These are phyloP conservation scores for Trichoderma sp. DNA, from an alignment of 2,329 filamentous ascomycete genomes.

Conservation along the genomic window DNA sequence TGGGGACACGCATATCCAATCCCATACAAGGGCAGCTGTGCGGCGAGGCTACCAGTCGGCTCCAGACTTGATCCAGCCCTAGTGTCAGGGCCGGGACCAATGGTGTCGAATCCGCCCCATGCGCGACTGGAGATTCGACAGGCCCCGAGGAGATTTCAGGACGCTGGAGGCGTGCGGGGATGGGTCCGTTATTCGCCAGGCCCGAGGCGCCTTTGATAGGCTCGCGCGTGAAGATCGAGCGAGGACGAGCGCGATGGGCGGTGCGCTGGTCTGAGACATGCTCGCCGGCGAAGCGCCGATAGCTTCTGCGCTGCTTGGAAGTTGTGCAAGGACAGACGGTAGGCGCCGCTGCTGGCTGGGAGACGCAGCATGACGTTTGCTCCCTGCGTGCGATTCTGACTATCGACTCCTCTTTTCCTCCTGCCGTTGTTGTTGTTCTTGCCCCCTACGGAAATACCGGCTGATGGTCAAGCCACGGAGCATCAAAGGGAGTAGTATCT, in stretches of 20 bases:
- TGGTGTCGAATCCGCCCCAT: slow-evolving; percentile 15
- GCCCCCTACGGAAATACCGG: background rate
- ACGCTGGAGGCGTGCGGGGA: slow-evolving; percentile 12
- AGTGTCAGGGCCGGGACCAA: slow-evolving; percentile 7
- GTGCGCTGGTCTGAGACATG: slow-evolving; percentile 23
- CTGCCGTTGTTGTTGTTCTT: background rate
- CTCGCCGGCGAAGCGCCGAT: slow-evolving; percentile 22
- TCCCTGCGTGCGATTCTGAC: background rate
- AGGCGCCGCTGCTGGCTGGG: background rate
- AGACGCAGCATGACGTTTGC: background rate
- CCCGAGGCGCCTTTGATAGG: background rate
- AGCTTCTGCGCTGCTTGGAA: background rate
- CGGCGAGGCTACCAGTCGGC: slow-evolving; percentile 1
- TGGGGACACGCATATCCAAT: background rate
- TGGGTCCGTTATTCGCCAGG: slow-evolving; percentile 8
- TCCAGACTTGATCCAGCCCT: slow-evolving; percentile 5
- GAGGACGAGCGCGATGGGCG: background rate
- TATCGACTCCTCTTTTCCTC: background rate
- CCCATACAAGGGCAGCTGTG: background rate
- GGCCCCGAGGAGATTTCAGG: slow-evolving; percentile 20
- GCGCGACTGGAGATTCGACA: slow-evolving; percentile 1
- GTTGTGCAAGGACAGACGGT: background rate
- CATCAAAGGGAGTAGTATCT: background rate
- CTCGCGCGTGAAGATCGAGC: slow-evolving; percentile 9
- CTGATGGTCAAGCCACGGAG: background rate